phyloP scores from a whole-genome alignment of 805 yeast species.

The Candida mattraensis region DNA sequence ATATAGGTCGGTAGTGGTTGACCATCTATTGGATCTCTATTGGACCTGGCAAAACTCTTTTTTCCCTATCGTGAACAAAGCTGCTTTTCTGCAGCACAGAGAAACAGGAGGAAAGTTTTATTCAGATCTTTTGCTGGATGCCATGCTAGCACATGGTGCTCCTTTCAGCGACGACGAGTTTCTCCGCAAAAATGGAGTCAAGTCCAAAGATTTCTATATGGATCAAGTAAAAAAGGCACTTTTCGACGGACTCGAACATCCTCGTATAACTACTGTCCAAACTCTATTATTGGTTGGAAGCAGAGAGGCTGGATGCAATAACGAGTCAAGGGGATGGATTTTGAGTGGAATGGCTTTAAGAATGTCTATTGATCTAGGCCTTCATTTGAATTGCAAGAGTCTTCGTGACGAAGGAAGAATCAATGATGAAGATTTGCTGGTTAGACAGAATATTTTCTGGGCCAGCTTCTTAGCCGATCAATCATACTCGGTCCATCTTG shows the following conservation, averaged over 20 bases:
- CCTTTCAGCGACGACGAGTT: background rate
- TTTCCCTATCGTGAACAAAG: conserved; percentile 3
- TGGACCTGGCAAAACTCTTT: conserved; percentile 7
- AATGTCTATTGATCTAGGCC: conserved; percentile 5
- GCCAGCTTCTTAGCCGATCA: conserved; percentile 5
- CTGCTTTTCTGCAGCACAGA: conserved; percentile 1
- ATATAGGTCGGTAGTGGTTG: background rate
- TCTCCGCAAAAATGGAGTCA: background rate
- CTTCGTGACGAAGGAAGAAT: conserved; percentile 1
- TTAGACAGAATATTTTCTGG: conserved; percentile 6
- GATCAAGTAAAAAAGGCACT: conserved; percentile 1
- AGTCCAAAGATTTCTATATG: background rate
- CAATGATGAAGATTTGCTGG: conserved; percentile 1
- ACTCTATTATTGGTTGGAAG: conserved; percentile 2
- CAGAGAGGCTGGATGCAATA: conserved; percentile 5
- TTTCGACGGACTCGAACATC: conserved; percentile 3
- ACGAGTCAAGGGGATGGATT: conserved; percentile 5
- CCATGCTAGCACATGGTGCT: conserved; percentile 3
- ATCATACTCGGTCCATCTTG: conserved; percentile 2
- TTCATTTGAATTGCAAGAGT: conserved; percentile 4
- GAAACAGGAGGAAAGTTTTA: conserved; percentile 4
- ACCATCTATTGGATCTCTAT: conserved; percentile 1
- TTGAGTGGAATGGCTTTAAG: conserved; percentile 6
- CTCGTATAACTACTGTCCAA: conserved; percentile 6
- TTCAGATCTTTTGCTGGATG: conserved; percentile 3